Evolutionary conservation across 78 protist species (phyloP), one percentile per base, ranked within the genome.

Genomic region (Salpingoeca rosetta): DNA sequence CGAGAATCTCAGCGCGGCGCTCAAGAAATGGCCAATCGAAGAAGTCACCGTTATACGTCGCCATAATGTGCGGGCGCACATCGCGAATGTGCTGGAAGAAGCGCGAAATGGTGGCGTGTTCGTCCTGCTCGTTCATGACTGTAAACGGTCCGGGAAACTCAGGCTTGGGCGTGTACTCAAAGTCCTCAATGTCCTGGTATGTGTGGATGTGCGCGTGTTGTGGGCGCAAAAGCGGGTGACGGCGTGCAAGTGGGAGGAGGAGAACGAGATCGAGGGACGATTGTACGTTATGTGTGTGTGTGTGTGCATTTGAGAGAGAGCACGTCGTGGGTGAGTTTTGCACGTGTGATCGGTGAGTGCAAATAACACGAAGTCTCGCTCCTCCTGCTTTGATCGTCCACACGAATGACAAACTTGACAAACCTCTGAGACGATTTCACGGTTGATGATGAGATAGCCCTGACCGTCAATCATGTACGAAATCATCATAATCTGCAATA

Each of bases 21-120:
- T 97, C 98, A 26, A 98, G 87, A 89, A 95, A 98, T 0, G 99
- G 99, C 97, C 96, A 98, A 89, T 98, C 99, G 92, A 98, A 98
- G 56, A 56, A 85, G 85, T 98, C 99, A 39, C 99, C 99, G 95
- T 98, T 98, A 88, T 83, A 98, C 0, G 99, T 94, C 39, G 96
- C 99, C 82, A 87, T 87, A 12, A 98, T 85, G 73, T 78, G 73
- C 24, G 99, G 99, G 56, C 88, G 90, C 38, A 36, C 42, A 65
- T 87, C 82, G n/a, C 81, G 85, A 36, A 97, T 90, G 86, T 94
- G 96, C 10, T 51, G 81, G 72, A 96, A 92, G 85, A 89, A 98
- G 2, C 57, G 24, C 22, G 42, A 75, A 0, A 98, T 76, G 0
- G 88, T 40, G 31, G 90, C 2, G 26, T 11, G 88, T 65, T 93